A percentile compares a stretch with the other conserved stretches of the same genome.
These are phyloP conservation scores for Thelephora terrestris DNA, from an alignment of 1,284 basidiomycete genomes.

Conservation along the genomic window DNA sequence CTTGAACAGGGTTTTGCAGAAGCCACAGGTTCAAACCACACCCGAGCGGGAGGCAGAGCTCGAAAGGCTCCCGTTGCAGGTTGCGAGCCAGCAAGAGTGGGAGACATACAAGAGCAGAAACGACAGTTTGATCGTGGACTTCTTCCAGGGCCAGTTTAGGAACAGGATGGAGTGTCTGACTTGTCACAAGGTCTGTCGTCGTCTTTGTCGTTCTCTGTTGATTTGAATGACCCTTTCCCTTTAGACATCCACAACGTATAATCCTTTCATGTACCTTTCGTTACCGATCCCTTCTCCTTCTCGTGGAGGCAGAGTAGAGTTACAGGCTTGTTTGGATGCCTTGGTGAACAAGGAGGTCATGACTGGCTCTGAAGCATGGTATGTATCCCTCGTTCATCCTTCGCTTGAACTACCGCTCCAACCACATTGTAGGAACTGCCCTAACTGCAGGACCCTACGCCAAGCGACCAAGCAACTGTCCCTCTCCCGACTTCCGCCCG, in stretches of 20 bases:
- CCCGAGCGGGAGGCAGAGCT: constrained; percentile 82
- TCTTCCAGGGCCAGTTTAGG: constrained; percentile 96
- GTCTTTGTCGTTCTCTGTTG: background rate
- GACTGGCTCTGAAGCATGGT: constrained; percentile 95
- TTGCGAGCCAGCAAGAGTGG: constrained; percentile 95
- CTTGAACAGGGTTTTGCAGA: constrained; percentile 79
- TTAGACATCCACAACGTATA: constrained; percentile 96
- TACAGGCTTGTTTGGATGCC: constrained; percentile 80
- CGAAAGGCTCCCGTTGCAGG: constrained; percentile 77
- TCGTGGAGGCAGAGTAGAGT: constrained; percentile 52
- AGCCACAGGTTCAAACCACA: constrained; percentile 65
- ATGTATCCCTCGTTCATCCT: constrained; percentile 17
- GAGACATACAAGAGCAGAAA: constrained; percentile 83
- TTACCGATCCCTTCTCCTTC: constrained; percentile 75
- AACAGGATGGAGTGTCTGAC: constrained; percentile 87
- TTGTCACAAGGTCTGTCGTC: constrained; percentile 66
- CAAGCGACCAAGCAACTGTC: constrained; percentile 83
- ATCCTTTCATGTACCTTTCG: constrained; percentile 94
- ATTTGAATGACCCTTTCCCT: background rate
- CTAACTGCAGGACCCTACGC: constrained; percentile 80
- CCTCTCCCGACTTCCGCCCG: constrained; percentile 82
- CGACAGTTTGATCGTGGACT: constrained; percentile 92
- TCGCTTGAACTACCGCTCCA: background rate
- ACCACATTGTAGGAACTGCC: constrained; percentile 65
- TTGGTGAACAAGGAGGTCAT: constrained; percentile 89